Evolutionary conservation across 768 basidiomycete genomes (phyloP).

Genomic region (Xerocomellus dryophilus): DNA sequence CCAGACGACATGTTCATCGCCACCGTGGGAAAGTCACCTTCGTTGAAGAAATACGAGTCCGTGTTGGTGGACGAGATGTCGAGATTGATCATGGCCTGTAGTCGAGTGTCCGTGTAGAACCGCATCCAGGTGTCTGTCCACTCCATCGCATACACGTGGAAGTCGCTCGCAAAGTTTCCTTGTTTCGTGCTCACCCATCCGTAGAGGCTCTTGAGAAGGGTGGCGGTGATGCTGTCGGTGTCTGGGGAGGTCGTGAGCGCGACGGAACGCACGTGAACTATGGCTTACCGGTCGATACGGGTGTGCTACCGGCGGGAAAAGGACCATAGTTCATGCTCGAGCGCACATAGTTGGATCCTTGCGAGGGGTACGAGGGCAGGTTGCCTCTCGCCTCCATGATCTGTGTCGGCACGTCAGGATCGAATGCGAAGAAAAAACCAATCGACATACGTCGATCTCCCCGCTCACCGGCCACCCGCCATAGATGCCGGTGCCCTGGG

Average conservation of each 20-base stretch:
- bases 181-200: constrained; percentile 38
- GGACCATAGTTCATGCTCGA: constrained; percentile 71
- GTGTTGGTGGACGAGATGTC: constrained; percentile 41
- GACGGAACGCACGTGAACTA: too few relatives aligned
- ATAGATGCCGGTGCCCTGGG: constrained; percentile 24
- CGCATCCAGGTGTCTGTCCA: constrained; percentile 58
- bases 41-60: constrained; percentile 49
- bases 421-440: background rate
- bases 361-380: constrained; percentile 38
- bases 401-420: constrained; percentile 25
- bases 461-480: constrained; percentile 51
- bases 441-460: constrained; percentile 52
- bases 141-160: constrained; percentile 56
- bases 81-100: constrained; percentile 51
- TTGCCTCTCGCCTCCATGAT: constrained; percentile 56
- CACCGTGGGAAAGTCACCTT: constrained; percentile 50
- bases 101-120: constrained; percentile 50
- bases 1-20: constrained; percentile 41
- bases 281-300: constrained; percentile 33
- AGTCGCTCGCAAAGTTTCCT: constrained; percentile 44
- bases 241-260: background rate
- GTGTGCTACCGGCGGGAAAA: constrained; percentile 30
- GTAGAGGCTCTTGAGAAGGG: constrained; percentile 37
- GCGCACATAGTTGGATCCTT: constrained; percentile 48
- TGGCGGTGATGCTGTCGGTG: constrained; percentile 8